phyloP scores from a whole-genome alignment of 2,329 filamentous ascomycete species.

The Nothophoma quercina region DNA sequence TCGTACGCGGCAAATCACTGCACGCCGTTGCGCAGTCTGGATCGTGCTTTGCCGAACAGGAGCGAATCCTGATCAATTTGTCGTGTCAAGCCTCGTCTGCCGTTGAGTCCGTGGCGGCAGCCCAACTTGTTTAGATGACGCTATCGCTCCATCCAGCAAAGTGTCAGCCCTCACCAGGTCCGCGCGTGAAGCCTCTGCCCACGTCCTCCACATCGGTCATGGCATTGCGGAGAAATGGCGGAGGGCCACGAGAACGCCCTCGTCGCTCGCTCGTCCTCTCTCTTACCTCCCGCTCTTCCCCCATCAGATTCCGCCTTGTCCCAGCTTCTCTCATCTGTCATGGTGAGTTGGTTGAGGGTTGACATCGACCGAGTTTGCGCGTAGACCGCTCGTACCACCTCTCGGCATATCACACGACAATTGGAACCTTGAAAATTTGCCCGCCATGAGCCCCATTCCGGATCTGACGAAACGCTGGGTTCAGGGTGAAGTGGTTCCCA shows the following conservation, averaged over 20 bases:
- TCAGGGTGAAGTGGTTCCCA: conserved; percentile 32
- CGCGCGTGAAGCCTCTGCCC: conserved; percentile 28
- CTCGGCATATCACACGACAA: conserved; percentile 23
- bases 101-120: conserved; percentile 20
- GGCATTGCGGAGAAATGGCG: conserved; percentile 42
- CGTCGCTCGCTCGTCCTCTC: conserved; percentile 18
- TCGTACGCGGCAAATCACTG: conserved; percentile 12
- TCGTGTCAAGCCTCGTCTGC: conserved; percentile 16
- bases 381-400: conserved; percentile 32
- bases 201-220: conserved; percentile 35
- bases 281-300: conserved; percentile 10
- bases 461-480: conserved; percentile 17
- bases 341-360: conserved; percentile 27
- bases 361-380: conserved; percentile 20
- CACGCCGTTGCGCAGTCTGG: conserved; percentile 15
- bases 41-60: conserved; percentile 17
- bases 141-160: conserved; percentile 25
- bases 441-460: conserved; percentile 29
- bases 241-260: conserved; percentile 29
- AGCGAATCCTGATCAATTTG: conserved; percentile 20
- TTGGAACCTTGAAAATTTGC: conserved; percentile 24
- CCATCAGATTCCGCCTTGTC: neutral
- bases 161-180: conserved; percentile 23
- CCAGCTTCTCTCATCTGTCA: conserved; percentile 21
- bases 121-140: conserved; percentile 20